Evolutionary conservation across 352 stramenopile species (phyloP).

Genomic region (Pythium sp.): DNA sequence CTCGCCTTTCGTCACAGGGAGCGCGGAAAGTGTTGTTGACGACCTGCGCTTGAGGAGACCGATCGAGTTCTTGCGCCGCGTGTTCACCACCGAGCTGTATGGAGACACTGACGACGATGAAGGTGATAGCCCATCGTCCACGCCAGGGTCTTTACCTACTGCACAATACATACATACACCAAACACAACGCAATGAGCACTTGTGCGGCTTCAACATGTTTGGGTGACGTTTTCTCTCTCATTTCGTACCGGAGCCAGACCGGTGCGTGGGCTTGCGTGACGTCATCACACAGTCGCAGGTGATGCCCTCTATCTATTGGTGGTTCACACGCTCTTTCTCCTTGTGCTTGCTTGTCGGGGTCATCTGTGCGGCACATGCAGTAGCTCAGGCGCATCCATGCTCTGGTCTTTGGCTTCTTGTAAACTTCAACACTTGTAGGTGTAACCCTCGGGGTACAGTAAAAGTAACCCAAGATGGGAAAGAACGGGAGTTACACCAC

Average conservation of each 20-base stretch:
- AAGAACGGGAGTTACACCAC: not conserved
- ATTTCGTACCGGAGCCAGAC: slow-evolving; percentile 9
- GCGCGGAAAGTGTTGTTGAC: slow-evolving; percentile 6
- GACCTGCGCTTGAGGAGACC: slow-evolving; percentile 11
- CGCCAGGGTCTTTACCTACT: not conserved
- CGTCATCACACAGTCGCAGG: not conserved
- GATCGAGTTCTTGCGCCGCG: slow-evolving; percentile 5
- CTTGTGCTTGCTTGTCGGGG: not conserved
- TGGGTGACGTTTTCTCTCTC: not conserved
- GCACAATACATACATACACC: not conserved
- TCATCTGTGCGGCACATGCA: not conserved
- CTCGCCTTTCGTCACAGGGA: slow-evolving; percentile 8
- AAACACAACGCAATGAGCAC: not conserved
- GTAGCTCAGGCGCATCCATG: not conserved
- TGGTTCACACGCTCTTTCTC: not conserved
- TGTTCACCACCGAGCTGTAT: slow-evolving; percentile 1
- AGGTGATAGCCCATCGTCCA: not conserved
- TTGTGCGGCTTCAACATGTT: not conserved
- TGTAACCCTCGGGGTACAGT: not conserved
- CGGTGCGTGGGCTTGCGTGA: slow-evolving; percentile 12
- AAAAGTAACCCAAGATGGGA: not conserved
- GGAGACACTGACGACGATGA: not conserved
- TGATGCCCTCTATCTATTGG: not conserved
- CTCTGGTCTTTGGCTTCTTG: not conserved
- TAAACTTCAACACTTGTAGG: not conserved